Evolutionary conservation across 2,329 filamentous ascomycete genomes (phyloP), one percentile per base, ranked within the genome.

Genomic region (Ceratocystis variospora): DNA sequence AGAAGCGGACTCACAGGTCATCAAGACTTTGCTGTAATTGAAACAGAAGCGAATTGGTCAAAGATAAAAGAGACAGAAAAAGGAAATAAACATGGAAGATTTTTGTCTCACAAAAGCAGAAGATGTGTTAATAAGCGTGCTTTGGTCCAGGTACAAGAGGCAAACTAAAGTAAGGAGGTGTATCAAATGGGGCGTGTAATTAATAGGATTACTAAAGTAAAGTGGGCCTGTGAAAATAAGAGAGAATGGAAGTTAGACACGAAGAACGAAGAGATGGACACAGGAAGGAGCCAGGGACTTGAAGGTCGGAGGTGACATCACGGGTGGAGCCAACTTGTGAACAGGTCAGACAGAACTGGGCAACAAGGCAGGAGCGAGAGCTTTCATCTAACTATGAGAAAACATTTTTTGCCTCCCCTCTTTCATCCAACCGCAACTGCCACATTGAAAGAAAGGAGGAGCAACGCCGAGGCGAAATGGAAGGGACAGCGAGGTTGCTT

Each of bases 281-380:
- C 12, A 31, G 46, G 55, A 59, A 28, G 45, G 45, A 31, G 33
- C 41, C 61, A 62, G 61, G 61, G 61, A 62, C 61, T 37, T 44
- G 33, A 19, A 62, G 19, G 41, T 46, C 0, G 41, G 17, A 37
- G 55, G 55, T 59, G 55, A 59, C 55, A 59, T 59, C 55, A 59
- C 55, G 5, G 31, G 55, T 59, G 55, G 61, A 46, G 41, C 41
- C 44, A 48, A 44, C 22, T 62, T 10, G 57, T 37, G 22, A 61
- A 41, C 48, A 25, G n/a, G 48, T 19, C 46, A 46, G 44, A 55
- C 50, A 31, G 50, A 28, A 55, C 19, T 15, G 50, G 25, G 19
- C 50, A 31, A 55, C 19, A 31, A n/a, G 25, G 50, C 19, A 55
- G 8, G 25, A 55, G 50, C 2, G 12, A 25, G 25, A 8, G 10